Base-by-base conservation (phyloP, 768 basidiomycete genomes). In the Naganishia antarctica region DNA sequence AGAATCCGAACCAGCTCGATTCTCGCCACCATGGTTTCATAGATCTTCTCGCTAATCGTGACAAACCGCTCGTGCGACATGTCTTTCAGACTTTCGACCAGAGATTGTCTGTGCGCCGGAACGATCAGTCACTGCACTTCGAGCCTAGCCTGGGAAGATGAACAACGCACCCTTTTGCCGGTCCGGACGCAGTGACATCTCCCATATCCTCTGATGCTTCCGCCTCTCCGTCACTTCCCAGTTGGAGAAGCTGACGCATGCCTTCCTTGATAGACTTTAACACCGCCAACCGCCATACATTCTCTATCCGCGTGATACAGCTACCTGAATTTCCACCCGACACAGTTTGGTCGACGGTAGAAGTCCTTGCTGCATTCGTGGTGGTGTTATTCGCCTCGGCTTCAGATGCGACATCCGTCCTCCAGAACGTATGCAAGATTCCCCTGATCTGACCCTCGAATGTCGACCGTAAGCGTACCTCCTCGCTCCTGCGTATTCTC, bases 51-150 rank as follows among this genome's bases (percentile, higher is more conserved):
- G 21, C 88, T 78, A n/a, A 88, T 79, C 13, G 76, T 73, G 59
- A 86, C 79, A 71, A 91, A 94, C 7, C 86, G 84, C 0, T 79
- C 53, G 63, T 91, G 90, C 4, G 81, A 76, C 84, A 91, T 84
- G 16, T 80, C 80, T 63, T 85, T 84, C 41, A 94, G 76, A 50
- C 84, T 81, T 60, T 82, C 81, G 28, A 83, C 81, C 60, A 86
- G 78, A 12, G 53, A 41, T 57, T 57, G 29, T 18, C 59, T 44
- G 40, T n/a, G n/a, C n/a, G n/a, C n/a, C n/a, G n/a, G n/a, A n/a
- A n/a, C n/a, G n/a, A n/a, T n/a, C n/a, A n/a, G n/a, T n/a, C n/a
- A n/a, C n/a, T n/a, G n/a, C n/a, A n/a, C n/a, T n/a, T n/a, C n/a
- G n/a, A n/a, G n/a, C n/a, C n/a, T n/a, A n/a, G n/a, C n/a, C n/a